phyloP scores from a whole-genome alignment of 2,329 filamentous ascomycete species.

The Pseudocercospora fijiensis region DNA sequence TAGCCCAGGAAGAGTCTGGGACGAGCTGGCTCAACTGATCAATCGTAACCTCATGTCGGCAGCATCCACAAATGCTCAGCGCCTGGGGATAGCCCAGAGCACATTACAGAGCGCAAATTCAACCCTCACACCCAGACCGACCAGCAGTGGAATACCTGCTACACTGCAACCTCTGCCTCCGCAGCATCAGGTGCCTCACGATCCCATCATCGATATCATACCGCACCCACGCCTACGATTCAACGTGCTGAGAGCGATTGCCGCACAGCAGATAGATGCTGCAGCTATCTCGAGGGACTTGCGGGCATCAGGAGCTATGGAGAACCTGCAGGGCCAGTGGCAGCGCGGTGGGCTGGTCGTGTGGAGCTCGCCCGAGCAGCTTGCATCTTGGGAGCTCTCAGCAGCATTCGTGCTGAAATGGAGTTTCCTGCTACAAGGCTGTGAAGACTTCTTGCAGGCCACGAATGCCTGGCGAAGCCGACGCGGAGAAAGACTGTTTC shows the following conservation, averaged over 20 bases:
- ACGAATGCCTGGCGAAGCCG: constrained; percentile 45
- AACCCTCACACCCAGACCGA: constrained; percentile 21
- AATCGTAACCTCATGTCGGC: constrained; percentile 35
- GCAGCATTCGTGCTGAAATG: constrained; percentile 43
- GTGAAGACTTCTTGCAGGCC: constrained; percentile 40
- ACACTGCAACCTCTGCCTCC: constrained; percentile 30
- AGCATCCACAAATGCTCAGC: constrained; percentile 28
- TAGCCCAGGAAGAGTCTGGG: constrained; percentile 24
- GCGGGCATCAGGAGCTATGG: constrained; percentile 32
- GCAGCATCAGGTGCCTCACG: constrained; percentile 34
- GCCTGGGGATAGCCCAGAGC: constrained; percentile 25
- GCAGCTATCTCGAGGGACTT: constrained; percentile 25
- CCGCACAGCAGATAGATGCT: constrained; percentile 29
- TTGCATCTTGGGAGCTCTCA: constrained; percentile 46
- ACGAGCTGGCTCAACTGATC: constrained; percentile 35
- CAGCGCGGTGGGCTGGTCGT: constrained; percentile 37
- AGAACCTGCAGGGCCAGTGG: constrained; percentile 27
- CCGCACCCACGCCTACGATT: constrained; percentile 33
- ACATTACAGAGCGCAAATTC: constrained; percentile 25
- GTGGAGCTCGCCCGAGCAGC: constrained; percentile 45
- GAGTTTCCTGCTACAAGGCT: constrained; percentile 44
- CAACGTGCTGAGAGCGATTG: constrained; percentile 34
- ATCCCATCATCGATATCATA: constrained; percentile 34
- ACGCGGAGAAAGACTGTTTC: constrained; percentile 34
- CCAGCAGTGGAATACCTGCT: constrained; percentile 19